Percentiles rank a stretch among this genome's conserved stretches.
These are phyloP conservation scores for Salix koriyanagi DNA, from an alignment of 345 rosid species.

Conservation along the genomic window DNA sequence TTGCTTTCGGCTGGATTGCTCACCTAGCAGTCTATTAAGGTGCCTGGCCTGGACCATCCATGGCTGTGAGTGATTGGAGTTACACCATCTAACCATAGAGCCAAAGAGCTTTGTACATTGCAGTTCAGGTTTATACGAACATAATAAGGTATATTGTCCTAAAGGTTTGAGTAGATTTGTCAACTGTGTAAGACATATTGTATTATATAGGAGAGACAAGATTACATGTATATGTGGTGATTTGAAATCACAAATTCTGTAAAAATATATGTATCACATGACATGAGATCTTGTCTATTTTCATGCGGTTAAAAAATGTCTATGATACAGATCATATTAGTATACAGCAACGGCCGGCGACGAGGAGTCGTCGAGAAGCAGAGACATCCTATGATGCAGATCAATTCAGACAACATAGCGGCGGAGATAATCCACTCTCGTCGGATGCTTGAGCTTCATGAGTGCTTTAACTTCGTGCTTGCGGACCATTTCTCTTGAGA, in stretches of 20 bases:
- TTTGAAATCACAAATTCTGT: slow-evolving; percentile 4
- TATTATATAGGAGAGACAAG: background rate
- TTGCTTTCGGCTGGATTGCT: background rate
- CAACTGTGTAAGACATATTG: background rate
- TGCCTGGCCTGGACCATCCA: background rate
- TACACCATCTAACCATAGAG: background rate
- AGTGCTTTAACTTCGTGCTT: slow-evolving; percentile 93
- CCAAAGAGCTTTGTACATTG: background rate
- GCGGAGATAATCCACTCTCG: slow-evolving; percentile 80
- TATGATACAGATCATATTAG: slow-evolving; percentile 22
- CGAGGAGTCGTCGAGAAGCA: background rate
- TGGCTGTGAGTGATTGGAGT: background rate
- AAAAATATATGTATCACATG: slow-evolving; percentile 13
- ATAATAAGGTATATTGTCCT: background rate
- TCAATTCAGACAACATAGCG: slow-evolving; percentile 51
- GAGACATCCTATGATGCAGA: slow-evolving; percentile 1
- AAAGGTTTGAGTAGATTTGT: background rate
- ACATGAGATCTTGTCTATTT: slow-evolving; percentile 18
- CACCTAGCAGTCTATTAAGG: background rate
- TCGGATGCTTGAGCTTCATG: slow-evolving; percentile 96
- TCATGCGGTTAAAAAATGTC: slow-evolving; percentile 18
- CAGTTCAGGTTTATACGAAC: background rate
- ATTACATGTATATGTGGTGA: slow-evolving; percentile 5
- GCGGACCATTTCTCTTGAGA: slow-evolving; percentile 96
- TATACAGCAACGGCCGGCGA: slow-evolving; percentile 1